A percentile compares a stretch with the other conserved stretches of the same genome.
phyloP scores from a whole-genome alignment of 2,329 filamentous ascomycete genomes.

The Boeremia lycopersici region DNA sequence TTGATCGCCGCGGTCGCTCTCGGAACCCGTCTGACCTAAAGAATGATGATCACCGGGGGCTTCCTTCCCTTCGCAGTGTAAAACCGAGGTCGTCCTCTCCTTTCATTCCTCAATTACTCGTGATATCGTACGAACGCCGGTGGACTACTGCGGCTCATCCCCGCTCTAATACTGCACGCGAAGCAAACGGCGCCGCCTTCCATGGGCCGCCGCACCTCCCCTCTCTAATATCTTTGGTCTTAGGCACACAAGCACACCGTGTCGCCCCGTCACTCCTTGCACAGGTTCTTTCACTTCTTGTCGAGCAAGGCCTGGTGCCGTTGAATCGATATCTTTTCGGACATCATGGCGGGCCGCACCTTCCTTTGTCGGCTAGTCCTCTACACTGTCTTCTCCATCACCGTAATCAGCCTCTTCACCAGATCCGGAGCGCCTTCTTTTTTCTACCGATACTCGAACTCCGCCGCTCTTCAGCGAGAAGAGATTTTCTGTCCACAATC shows the following conservation, averaged over 20 bases:
- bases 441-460: constrained; percentile 34
- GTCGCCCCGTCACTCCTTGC: constrained; percentile 10
- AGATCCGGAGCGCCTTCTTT: constrained; percentile 35
- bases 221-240: constrained; percentile 8
- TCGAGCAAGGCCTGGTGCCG: constrained; percentile 14
- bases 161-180: constrained; percentile 16
- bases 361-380: constrained; percentile 43
- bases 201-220: constrained; percentile 16
- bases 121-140: constrained; percentile 8
- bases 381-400: constrained; percentile 42
- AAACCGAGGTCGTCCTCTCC: constrained; percentile 15
- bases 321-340: constrained; percentile 5
- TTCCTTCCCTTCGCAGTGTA: constrained; percentile 12
- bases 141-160: constrained; percentile 12
- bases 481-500: constrained; percentile 40
- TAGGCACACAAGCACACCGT: constrained; percentile 8
- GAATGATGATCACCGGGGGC: constrained; percentile 19
- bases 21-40: constrained; percentile 19
- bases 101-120: constrained; percentile 15
- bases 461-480: constrained; percentile 21
- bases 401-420: constrained; percentile 44
- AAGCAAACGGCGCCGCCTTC: constrained; percentile 13
- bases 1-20: constrained; percentile 18
- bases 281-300: constrained; percentile 5
- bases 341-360: constrained; percentile 39